Conservation (phyloP, 2,329 filamentous ascomycete genomes). For the Sporothrix schenckii region DNA sequence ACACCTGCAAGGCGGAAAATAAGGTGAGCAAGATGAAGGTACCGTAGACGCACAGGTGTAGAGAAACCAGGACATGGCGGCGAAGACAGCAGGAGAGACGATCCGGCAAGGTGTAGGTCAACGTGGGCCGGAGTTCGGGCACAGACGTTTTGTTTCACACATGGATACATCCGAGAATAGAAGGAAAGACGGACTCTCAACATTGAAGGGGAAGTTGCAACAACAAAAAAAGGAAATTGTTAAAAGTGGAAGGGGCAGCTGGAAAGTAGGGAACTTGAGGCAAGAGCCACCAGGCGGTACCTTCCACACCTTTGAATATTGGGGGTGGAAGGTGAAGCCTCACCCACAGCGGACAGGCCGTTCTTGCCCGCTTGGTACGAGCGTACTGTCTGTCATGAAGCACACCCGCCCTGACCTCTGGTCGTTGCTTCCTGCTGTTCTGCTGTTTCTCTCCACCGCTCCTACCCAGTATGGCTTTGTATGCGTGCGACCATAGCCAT, state of each 20-base stretch:
- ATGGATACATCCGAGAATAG: slow-evolving; percentile 2
- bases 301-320: slow-evolving; percentile 11
- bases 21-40: slow-evolving; percentile 22
- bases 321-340: slow-evolving; percentile 16
- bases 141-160: slow-evolving; percentile 24
- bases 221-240: too few species aligned
- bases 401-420: slow-evolving; percentile 26
- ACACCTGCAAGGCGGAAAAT: slow-evolving; percentile 6
- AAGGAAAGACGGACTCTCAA: not conserved
- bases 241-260: not conserved
- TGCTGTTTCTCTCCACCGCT: slow-evolving; percentile 2
- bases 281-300: not conserved
- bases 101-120: slow-evolving; percentile 24
- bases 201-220: not conserved
- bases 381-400: slow-evolving; percentile 24
- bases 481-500: slow-evolving; percentile 29
- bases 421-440: slow-evolving; percentile 18
- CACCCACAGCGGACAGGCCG: slow-evolving; percentile 27
- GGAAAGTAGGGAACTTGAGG: not conserved
- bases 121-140: slow-evolving; percentile 21
- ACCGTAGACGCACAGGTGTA: too few species aligned
- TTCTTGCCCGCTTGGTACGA: slow-evolving; percentile 30
- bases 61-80: not conserved
- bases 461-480: not conserved
- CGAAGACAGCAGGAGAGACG: not conserved